These are phyloP conservation scores for Fusarium brachygibbosum DNA, from an alignment of 2,329 filamentous ascomycete genomes.

Conservation along the genomic window DNA sequence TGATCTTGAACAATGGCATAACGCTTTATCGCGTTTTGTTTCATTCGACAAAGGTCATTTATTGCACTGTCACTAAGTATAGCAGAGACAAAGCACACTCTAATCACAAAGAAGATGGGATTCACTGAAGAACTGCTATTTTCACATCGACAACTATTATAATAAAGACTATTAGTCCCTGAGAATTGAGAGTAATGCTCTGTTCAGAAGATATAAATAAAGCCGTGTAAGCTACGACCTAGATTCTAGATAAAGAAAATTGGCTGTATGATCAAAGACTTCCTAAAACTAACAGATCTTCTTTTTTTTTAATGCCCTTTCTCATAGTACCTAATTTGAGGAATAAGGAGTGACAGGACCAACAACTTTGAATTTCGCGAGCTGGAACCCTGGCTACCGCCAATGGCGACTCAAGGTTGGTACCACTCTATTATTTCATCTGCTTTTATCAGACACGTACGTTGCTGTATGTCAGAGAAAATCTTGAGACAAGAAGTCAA, in stretches of 20 bases:
- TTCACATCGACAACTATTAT: neutral
- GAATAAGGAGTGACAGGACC: neutral
- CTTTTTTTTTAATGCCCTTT: neutral
- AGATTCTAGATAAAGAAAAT: neutral
- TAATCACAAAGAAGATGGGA: neutral
- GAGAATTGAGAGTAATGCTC: neutral
- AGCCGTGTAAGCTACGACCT: neutral
- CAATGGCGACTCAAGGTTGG: neutral
- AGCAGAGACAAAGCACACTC: neutral
- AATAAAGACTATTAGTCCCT: conserved; percentile 4
- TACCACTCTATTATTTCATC: neutral
- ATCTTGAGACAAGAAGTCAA: neutral
- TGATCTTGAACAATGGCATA: conserved; percentile 2
- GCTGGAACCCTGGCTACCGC: neutral
- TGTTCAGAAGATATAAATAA: neutral
- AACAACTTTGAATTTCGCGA: neutral
- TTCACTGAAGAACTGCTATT: neutral
- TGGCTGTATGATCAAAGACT: neutral
- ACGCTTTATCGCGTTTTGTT: conserved; percentile 4
- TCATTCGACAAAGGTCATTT: conserved; percentile 8
- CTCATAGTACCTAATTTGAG: neutral
- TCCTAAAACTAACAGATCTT: neutral
- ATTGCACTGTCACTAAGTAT: neutral
- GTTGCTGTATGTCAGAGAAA: neutral
- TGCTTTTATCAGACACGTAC: neutral